Percentiles rank a stretch among this genome's conserved stretches.
phyloP scores from a whole-genome alignment of 2,329 filamentous ascomycete genomes.

The Phaeoacremonium minimum region DNA sequence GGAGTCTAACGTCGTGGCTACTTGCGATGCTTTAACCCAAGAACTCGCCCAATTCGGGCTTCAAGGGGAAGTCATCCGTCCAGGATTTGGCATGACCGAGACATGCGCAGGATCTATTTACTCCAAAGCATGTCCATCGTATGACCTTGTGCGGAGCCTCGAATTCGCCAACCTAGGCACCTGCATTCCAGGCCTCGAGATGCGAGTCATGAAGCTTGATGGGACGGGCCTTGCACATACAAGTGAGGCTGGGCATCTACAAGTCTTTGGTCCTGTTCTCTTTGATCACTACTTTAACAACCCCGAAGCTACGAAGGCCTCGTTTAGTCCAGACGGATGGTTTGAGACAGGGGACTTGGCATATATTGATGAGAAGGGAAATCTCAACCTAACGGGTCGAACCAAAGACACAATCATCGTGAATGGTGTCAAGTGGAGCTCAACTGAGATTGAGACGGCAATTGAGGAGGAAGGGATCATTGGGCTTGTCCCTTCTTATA shows the following conservation, averaged over 20 bases:
- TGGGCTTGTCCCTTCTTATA: constrained; percentile 13
- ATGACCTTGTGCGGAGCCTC: constrained; percentile 23
- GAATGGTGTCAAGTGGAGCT: constrained; percentile 38
- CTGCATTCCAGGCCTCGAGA: constrained; percentile 29
- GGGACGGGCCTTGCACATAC: constrained; percentile 8
- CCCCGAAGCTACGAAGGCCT: constrained; percentile 48
- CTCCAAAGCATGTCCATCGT: constrained; percentile 31
- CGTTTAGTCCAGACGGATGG: constrained; percentile 46
- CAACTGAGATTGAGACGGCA: constrained; percentile 29
- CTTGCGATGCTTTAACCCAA: constrained; percentile 18
- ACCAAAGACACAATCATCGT: constrained; percentile 38
- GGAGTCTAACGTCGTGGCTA: constrained; percentile 35
- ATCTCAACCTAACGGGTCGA: constrained; percentile 30
- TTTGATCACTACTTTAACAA: constrained; percentile 63
- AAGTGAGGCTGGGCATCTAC: constrained; percentile 49
- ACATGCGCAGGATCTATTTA: constrained; percentile 46
- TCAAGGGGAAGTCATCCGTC: constrained; percentile 24
- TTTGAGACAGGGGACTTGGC: constrained; percentile 35
- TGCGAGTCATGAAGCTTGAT: constrained; percentile 26
- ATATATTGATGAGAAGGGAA: constrained; percentile 24
- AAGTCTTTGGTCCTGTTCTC: constrained; percentile 53
- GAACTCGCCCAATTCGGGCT: constrained; percentile 26
- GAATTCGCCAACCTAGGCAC: constrained; percentile 32
- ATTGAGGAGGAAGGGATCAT: constrained; percentile 27
- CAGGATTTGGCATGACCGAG: constrained; percentile 48